Evolutionary conservation across 306 rosid genomes (phyloP).

Genomic region (Castanea mollissima): DNA sequence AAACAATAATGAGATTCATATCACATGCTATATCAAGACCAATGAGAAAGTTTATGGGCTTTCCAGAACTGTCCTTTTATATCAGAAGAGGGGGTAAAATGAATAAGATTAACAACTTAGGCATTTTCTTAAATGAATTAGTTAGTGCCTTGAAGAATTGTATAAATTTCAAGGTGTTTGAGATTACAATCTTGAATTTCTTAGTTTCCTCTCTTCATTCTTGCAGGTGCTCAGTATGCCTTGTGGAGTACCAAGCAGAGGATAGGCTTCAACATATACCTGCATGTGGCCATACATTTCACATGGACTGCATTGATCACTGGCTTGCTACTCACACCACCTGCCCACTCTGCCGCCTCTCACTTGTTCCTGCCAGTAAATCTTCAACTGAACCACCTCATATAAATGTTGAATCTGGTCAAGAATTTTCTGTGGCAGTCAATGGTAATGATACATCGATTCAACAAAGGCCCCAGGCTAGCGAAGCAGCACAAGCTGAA

Average conservation of each 20-base stretch:
- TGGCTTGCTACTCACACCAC: conserved; percentile 83
- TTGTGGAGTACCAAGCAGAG: conserved; percentile 73
- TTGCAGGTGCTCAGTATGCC: conserved; percentile 83
- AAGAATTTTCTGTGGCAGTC: conserved; percentile 21
- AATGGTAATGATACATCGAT: conserved; percentile 24
- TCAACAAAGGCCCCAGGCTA: conserved; percentile 23
- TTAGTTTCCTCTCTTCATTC: conserved; percentile 2
- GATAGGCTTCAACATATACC: conserved; percentile 92
- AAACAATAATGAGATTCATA: not conserved
- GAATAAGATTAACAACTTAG: not conserved
- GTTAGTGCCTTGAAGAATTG: not conserved
- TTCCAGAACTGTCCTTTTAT: not conserved
- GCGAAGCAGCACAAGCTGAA: conserved; percentile 31
- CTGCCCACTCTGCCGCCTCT: conserved; percentile 93
- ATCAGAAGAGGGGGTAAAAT: not conserved
- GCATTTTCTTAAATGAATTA: not conserved
- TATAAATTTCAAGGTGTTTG: not conserved
- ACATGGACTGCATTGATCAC: conserved; percentile 80
- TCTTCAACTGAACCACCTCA: conserved; percentile 36
- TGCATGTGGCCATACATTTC: conserved; percentile 80
- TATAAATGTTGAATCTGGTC: conserved; percentile 28
- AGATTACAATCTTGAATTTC: not conserved
- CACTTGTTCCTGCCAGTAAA: conserved; percentile 50
- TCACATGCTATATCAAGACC: not conserved
- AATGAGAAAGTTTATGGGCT: not conserved